Base-by-base conservation (phyloP, 2,329 filamentous ascomycete species). In the Tricladium varicosporioides region DNA sequence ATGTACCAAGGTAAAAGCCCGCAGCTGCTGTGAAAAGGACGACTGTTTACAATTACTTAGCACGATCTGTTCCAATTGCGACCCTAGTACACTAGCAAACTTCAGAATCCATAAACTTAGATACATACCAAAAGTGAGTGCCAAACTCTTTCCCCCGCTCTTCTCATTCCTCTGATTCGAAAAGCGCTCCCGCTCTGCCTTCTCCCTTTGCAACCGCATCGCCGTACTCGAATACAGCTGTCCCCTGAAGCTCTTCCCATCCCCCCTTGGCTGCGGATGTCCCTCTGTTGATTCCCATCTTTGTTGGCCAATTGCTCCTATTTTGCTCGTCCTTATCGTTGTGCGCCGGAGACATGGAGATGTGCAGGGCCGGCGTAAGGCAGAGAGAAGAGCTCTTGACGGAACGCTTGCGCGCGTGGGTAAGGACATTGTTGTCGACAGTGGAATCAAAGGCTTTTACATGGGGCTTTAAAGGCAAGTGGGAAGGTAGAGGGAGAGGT, bases 171-270 rank as follows among this genome's bases (percentile, higher is more conserved):
- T 71, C 63, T 75, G 65, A 48, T 65, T 65, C 5, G 75, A 75
- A 63, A 80, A 82, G 61, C 78, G 76, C 65, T 77, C 78, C 19
- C 79, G 74, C 69, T 84, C 80, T 57, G 76, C 75, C 50, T 75
- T 74, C 69, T 86, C 82, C n/a, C 78, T 73, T 61, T 76, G 74
- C 60, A 85, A 73, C 58, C 83, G 78, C 54, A 78, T 74, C 51
- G 76, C 76, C 50, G 84, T 82, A 60, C 81, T 84, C 62, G 82
- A 79, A 66, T 83, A 80, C 64, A 86, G 76, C 71, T 85, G 83
- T 16, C 81, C 81, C 64, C 80, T 78, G 67, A 85, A 86, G 2
- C 75, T 63, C 33, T 59, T 63, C 4, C 64, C 66, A n/a, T 64
- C 56, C 4, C 40, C 51, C n/a, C 58, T 60, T 33, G 48, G 51